These are phyloP conservation scores for Stipa capillata DNA, from an alignment of 176 grass and related monocot species.

Conservation along the genomic window DNA sequence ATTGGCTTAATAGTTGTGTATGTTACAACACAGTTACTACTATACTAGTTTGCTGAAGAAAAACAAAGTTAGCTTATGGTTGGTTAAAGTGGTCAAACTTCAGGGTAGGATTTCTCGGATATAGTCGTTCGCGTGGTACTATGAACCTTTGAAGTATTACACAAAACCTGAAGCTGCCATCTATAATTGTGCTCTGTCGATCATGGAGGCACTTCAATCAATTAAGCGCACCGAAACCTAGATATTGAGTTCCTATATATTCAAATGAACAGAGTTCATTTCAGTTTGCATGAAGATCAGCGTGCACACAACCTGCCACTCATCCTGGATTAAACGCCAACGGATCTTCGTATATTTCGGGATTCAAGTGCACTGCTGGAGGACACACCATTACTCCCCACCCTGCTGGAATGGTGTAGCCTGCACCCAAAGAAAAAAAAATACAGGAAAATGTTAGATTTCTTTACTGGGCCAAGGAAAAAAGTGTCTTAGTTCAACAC, in stretches of 20 bases:
- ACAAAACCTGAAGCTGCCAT: background rate
- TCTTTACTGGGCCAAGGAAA: background rate
- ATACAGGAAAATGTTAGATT: background rate
- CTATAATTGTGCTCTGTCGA: too few relatives aligned
- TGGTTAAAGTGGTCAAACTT: background rate
- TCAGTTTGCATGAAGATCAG: background rate
- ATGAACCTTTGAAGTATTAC: background rate
- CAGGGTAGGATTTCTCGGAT: background rate
- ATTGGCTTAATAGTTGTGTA: background rate
- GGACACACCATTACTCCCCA: constrained; percentile 83
- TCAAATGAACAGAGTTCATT: background rate
- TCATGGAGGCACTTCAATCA: too few relatives aligned
- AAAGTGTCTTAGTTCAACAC: background rate
- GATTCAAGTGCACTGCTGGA: constrained; percentile 74
- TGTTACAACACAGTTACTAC: background rate
- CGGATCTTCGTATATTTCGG: constrained; percentile 73
- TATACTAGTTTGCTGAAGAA: background rate
- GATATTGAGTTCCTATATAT: background rate
- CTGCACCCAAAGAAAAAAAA: constrained; percentile 26
- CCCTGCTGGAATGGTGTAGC: constrained; percentile 74
- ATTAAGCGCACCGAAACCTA: too few relatives aligned
- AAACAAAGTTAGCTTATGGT: background rate
- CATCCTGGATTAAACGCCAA: constrained; percentile 67
- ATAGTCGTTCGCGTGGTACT: background rate
- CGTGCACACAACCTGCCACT: constrained; percentile 71